A percentile compares a stretch with the other conserved stretches of the same genome.
Evolutionary conservation across 805 yeast species (phyloP).

Genomic region (Pichia rugopelliculosa): DNA sequence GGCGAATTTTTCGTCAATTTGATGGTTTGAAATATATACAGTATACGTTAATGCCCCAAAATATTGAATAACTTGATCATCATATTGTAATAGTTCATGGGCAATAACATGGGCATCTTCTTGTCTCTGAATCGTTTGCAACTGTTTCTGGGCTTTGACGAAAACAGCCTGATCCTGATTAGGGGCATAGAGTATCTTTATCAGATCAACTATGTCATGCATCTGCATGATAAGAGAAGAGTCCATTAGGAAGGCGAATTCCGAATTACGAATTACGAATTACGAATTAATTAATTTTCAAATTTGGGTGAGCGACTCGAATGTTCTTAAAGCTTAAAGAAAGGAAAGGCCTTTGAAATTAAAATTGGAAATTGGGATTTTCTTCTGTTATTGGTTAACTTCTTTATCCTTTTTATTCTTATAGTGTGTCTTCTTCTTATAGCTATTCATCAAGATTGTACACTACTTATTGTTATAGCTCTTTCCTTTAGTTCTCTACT

Average conservation of each 20-base stretch:
- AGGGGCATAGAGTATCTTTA: constrained; percentile 39
- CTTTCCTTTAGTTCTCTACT: not conserved
- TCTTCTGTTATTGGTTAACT: no score
- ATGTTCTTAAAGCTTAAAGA: no score
- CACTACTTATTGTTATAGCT: no score
- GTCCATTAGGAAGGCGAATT: no score
- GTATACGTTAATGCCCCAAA: constrained; percentile 79
- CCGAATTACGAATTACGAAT: no score
- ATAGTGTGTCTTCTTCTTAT: no score
- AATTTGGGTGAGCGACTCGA: no score
- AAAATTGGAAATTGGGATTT: no score
- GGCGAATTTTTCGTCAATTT: not conserved
- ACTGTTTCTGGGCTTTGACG: constrained; percentile 39
- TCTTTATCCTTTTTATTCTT: no score
- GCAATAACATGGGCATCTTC: constrained; percentile 53
- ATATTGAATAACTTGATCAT: constrained; percentile 48
- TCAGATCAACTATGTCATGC: constrained; percentile 12
- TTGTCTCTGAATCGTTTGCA: constrained; percentile 55
- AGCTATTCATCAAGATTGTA: no score
- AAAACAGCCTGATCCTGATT: constrained; percentile 34
- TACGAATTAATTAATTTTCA: no score
- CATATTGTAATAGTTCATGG: constrained; percentile 35
- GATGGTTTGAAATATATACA: constrained; percentile 30
- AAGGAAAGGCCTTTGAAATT: no score
- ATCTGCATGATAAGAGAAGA: not conserved